These are phyloP conservation scores for Evansstolkia leycettana DNA, from an alignment of 495 filamentous ascomycete genomes.

Conservation along the genomic window DNA sequence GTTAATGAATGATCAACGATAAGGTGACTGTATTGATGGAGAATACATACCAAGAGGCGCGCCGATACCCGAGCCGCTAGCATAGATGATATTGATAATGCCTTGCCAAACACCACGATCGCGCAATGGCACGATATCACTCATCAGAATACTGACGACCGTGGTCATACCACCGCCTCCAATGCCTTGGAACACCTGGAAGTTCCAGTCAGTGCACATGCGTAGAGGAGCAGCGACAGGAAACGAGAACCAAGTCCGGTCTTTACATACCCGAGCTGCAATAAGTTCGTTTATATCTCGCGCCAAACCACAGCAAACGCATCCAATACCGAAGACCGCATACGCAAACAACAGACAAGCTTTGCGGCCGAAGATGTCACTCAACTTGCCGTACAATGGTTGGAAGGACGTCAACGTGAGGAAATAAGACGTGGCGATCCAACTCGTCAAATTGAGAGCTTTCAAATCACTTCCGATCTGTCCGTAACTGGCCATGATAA, in stretches of 20 bases:
- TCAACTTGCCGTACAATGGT: constrained; percentile 65
- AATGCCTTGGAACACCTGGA: constrained; percentile 49
- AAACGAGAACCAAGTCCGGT: neutral
- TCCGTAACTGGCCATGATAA: constrained; percentile 69
- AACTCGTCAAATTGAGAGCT: constrained; percentile 66
- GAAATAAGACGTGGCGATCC: constrained; percentile 73
- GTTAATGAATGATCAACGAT: constrained; percentile 4
- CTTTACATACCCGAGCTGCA: constrained; percentile 39
- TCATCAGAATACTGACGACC: constrained; percentile 64
- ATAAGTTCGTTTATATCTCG: constrained; percentile 60
- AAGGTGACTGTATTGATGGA: no score
- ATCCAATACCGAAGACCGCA: constrained; percentile 60
- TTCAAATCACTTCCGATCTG: constrained; percentile 71
- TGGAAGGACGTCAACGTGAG: constrained; percentile 71
- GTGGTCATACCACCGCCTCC: constrained; percentile 82
- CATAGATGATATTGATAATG: constrained; percentile 69
- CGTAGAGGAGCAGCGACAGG: neutral
- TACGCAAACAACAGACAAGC: constrained; percentile 61
- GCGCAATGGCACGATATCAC: constrained; percentile 65
- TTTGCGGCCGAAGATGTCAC: constrained; percentile 80
- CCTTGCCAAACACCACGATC: constrained; percentile 74
- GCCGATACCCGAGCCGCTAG: constrained; percentile 55
- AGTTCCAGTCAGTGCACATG: neutral
- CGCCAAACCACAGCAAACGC: constrained; percentile 59
- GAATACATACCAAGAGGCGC: constrained; percentile 50